Percentiles rank a stretch among this genome's conserved stretches.
Evolutionary conservation across 2,329 filamentous ascomycete genomes (phyloP).

Genomic region (Tolypocladium pustulatum): DNA sequence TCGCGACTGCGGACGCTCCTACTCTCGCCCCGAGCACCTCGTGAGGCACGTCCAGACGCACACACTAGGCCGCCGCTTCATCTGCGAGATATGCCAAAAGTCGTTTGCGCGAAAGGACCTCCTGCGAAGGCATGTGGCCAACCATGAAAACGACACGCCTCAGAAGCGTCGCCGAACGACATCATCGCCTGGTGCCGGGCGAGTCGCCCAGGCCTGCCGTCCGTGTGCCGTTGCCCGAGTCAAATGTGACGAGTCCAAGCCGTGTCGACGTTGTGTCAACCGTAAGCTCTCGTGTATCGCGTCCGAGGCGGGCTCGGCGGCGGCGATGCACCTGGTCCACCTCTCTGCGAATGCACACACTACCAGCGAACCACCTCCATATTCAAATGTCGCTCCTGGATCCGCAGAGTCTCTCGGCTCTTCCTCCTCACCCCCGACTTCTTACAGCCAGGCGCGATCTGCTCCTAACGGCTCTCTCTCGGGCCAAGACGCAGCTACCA

Average conservation of each 20-base stretch:
- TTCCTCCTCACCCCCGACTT: conserved; percentile 10
- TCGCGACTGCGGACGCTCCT: conserved; percentile 38
- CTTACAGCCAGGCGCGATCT: conserved; percentile 10
- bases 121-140: conserved; percentile 39
- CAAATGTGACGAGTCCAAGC: conserved; percentile 45
- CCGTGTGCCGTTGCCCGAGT: conserved; percentile 41
- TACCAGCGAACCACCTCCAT: conserved; percentile 5
- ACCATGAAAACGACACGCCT: conserved; percentile 37
- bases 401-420: conserved; percentile 3
- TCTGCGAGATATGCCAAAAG: conserved; percentile 40
- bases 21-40: conserved; percentile 43
- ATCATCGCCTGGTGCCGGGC: conserved; percentile 32
- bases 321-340: conserved; percentile 33
- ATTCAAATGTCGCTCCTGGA: neutral
- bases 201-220: conserved; percentile 42
- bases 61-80: conserved; percentile 38
- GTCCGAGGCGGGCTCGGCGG: conserved; percentile 25
- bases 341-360: conserved; percentile 25
- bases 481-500: conserved; percentile 8
- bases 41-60: conserved; percentile 41
- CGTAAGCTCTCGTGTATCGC: conserved; percentile 34
- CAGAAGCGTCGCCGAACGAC: conserved; percentile 37
- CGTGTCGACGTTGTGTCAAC: conserved; percentile 38
- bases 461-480: conserved; percentile 3
- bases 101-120: conserved; percentile 43